Base-by-base conservation (phyloP, 2,329 filamentous ascomycete genomes). In the Chaetoscypha palmicola region DNA sequence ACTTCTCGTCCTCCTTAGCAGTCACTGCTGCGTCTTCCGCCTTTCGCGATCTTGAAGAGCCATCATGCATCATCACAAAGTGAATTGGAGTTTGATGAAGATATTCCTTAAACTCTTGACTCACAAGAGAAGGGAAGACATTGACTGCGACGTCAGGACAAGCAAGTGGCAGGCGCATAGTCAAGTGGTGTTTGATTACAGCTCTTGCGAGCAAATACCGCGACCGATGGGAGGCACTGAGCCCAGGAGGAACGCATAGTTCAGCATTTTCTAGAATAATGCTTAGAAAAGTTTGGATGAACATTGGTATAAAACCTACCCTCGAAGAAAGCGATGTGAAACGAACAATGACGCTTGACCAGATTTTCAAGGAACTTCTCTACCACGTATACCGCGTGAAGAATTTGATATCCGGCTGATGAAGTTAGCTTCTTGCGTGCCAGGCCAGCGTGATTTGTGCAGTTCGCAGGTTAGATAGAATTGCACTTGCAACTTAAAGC, bases 1-100 rank as follows among this genome's bases (percentile, higher is more conserved):
- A 32, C 19, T 41, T 47, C 19, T 54, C 51, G 16, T 43, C 43
- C n/a, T 48, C 47, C 14, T 45, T 40, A 3, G 32, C 30, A 5
- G 20, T 19, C n/a, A n/a, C n/a, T n/a, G n/a, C n/a, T n/a, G 36
- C 36, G 8, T 19, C 8, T 10, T 24, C 20, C 5, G 37, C 32
- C 9, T 45, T 41, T 8, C 38, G 23, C 21, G 44, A 35, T 11
- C 38, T 40, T 11, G 46, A 43, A 36, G 63, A 55, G 14, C 80
- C 82, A 58, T 86, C 79, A 51, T 85, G 80, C 41, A 74, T 77
- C 67, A 89, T 74, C 41, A 87, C 64, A 52, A 88, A 86, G 56
- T 84, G 80, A 3, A 79, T 66, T 0, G 76, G 72, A 19, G 72
- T 69, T 1, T 59, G 56, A 2, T 65, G 51, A 1, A 85, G 64